These are phyloP conservation scores for Cryomyces minteri DNA, from an alignment of 495 filamentous ascomycete genomes.

Conservation along the genomic window DNA sequence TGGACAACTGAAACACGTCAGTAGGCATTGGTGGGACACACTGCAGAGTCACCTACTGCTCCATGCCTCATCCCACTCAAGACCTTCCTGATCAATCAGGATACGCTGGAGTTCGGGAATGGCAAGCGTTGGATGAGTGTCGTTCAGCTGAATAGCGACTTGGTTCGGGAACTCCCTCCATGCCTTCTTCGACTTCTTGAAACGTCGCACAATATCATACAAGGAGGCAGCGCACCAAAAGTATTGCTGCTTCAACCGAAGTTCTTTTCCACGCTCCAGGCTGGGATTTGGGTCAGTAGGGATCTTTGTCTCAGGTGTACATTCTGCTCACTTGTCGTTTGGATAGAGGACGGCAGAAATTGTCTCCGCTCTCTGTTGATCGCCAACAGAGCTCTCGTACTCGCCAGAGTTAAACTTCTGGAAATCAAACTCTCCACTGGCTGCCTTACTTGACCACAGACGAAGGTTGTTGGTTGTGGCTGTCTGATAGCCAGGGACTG, in stretches of 20 bases:
- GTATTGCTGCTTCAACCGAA: conserved; percentile 96
- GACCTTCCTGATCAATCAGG: conserved; percentile 69
- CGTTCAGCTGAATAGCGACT: conserved; percentile 93
- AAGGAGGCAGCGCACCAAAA: conserved; percentile 98
- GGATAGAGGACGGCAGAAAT: conserved; percentile 96
- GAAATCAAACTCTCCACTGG: conserved; percentile 95
- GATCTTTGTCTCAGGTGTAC: neutral
- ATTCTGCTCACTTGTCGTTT: conserved; percentile 53
- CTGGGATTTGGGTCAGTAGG: conserved; percentile 3
- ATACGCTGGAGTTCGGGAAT: conserved; percentile 92
- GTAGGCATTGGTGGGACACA: conserved; percentile 11
- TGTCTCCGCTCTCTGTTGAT: conserved; percentile 90
- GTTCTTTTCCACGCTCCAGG: conserved; percentile 87
- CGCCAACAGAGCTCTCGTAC: conserved; percentile 90
- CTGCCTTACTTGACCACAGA: conserved; percentile 92
- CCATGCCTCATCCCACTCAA: conserved; percentile 94
- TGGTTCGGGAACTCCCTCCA: conserved; percentile 91
- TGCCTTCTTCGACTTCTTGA: conserved; percentile 86
- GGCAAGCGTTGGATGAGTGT: conserved; percentile 91
- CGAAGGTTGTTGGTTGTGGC: conserved; percentile 89
- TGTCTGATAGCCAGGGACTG: conserved; percentile 71
- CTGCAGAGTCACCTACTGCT: conserved; percentile 29
- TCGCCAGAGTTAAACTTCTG: conserved; percentile 98
- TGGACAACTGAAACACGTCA: conserved; percentile 22
- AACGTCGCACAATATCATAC: conserved; percentile 86